Conservation (phyloP, 2,329 filamentous ascomycete species). For the Alternaria atra region DNA sequence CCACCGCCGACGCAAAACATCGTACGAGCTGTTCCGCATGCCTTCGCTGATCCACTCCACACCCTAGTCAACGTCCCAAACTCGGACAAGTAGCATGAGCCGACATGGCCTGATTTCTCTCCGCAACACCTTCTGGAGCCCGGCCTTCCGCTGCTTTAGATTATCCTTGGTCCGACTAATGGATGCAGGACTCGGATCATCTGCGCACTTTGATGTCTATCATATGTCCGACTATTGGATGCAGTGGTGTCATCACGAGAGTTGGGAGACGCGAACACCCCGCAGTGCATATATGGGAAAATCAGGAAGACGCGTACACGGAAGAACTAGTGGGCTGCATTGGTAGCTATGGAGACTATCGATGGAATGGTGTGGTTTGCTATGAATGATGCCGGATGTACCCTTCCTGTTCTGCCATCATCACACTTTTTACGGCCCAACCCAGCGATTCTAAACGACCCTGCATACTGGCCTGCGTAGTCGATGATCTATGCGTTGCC, state of each 20-base stretch:
- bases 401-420: constrained; percentile 3
- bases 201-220: neutral
- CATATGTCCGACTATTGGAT: constrained; percentile 9
- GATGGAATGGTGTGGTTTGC: neutral
- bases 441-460: neutral
- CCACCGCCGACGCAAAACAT: constrained; percentile 2
- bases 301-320: neutral
- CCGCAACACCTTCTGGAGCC: neutral
- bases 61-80: constrained; percentile 2
- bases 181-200: constrained; percentile 20
- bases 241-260: constrained; percentile 15
- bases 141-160: constrained; percentile 7
- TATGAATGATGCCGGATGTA: constrained; percentile 10
- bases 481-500: neutral
- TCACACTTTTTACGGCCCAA: constrained; percentile 3
- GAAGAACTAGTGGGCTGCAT: constrained; percentile 5
- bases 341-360: constrained; percentile 7
- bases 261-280: neutral
- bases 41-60: constrained; percentile 2
- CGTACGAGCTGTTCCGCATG: constrained; percentile 9
- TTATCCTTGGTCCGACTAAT: neutral
- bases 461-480: neutral
- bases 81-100: constrained; percentile 14
- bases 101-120: constrained; percentile 20
- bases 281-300: constrained; percentile 1